Evolutionary conservation across 352 stramenopile genomes (phyloP).

Genomic region (Phytophthora fragariae): DNA sequence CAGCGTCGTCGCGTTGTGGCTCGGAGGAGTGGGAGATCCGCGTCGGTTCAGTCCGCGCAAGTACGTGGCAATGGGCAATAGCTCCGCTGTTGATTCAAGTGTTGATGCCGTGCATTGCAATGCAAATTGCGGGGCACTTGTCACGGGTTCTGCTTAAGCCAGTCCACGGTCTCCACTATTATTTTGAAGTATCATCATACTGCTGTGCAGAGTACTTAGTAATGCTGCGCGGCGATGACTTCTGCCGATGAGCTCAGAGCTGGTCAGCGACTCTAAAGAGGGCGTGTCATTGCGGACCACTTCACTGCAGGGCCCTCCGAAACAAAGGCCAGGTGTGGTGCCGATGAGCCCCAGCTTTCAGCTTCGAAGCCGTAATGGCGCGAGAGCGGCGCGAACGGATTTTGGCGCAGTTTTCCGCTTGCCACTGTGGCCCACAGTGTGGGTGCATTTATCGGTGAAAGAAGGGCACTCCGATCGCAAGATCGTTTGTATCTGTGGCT

Average conservation of each 20-base stretch:
- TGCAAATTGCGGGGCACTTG: slow-evolving; percentile 1
- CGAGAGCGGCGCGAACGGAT: slow-evolving; percentile 20
- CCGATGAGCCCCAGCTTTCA: not conserved
- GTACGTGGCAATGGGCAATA: slow-evolving; percentile 8
- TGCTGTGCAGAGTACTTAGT: not conserved
- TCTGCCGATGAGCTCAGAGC: not conserved
- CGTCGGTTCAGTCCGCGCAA: slow-evolving; percentile 22
- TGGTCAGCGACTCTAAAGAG: not conserved
- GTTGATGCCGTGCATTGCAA: not conserved
- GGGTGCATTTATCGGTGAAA: slow-evolving; percentile 1
- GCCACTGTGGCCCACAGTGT: not conserved
- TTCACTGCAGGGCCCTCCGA: not conserved
- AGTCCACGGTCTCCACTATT: slow-evolving; percentile 13
- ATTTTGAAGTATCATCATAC: not conserved
- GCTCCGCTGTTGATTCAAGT: not conserved
- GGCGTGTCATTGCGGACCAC: not conserved
- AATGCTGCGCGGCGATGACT: not conserved
- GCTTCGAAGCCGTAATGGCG: too few species aligned
- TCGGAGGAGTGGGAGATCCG: slow-evolving; percentile 17
- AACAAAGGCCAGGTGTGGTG: slow-evolving; percentile 8
- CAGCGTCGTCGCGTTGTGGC: slow-evolving; percentile 29
- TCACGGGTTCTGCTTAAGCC: slow-evolving; percentile 3
- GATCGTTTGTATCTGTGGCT: slow-evolving; percentile 15
- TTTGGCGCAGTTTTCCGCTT: slow-evolving; percentile 1
- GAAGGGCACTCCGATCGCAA: slow-evolving; percentile 15